These are phyloP conservation scores for Dryadomyces quercus-mongolicae DNA, from an alignment of 2,329 filamentous ascomycete genomes.

Conservation along the genomic window DNA sequence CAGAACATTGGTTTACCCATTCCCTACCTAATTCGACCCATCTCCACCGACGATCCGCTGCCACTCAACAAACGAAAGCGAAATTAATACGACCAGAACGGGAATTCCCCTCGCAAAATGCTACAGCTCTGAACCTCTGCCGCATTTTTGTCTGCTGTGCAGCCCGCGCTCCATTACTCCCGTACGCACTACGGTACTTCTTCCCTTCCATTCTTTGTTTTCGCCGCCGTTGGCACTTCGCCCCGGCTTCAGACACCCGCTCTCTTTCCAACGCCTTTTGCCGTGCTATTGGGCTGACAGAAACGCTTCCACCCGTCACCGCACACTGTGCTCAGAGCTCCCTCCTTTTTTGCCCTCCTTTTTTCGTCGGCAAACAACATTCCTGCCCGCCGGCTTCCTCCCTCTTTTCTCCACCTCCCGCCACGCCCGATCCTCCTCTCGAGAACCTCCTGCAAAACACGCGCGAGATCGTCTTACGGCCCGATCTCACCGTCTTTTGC, in stretches of 20 bases:
- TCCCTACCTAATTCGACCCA: not conserved
- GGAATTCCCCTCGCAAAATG: not conserved
- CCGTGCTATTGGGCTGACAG: not conserved
- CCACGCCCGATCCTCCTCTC: not conserved
- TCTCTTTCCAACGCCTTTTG: not conserved
- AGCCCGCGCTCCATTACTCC: not conserved
- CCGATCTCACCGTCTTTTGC: slow-evolving; percentile 3
- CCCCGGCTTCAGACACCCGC: no score
- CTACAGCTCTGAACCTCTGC: not conserved
- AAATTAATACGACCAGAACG: not conserved
- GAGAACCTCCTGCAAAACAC: not conserved
- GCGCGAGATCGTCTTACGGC: not conserved
- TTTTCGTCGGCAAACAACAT: not conserved
- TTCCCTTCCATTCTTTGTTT: not conserved
- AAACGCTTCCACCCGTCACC: no score
- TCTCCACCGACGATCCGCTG: not conserved
- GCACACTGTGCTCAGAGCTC: not conserved
- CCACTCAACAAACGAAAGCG: not conserved
- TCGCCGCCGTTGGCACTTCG: not conserved
- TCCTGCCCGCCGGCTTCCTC: not conserved
- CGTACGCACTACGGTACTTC: not conserved
- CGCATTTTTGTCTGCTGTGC: not conserved
- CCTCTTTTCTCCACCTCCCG: not conserved
- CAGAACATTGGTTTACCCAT: no score
- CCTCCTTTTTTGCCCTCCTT: no score